A percentile compares a stretch with the other conserved stretches of the same genome.
These are phyloP conservation scores for Reticulascus tulasneorum DNA, from an alignment of 2,329 filamentous ascomycete species.

Conservation along the genomic window DNA sequence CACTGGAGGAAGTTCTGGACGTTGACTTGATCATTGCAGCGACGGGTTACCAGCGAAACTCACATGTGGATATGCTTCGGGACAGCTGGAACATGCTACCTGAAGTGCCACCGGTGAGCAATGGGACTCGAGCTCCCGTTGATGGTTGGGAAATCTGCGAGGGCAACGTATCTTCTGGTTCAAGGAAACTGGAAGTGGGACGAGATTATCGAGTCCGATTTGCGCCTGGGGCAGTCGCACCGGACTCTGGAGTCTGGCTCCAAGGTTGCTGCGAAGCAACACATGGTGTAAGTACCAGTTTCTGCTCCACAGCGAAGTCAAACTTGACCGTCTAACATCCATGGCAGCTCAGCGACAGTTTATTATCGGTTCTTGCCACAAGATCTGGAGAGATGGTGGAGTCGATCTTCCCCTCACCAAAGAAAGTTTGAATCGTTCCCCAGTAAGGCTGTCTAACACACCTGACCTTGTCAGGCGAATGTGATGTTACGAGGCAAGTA, in stretches of 20 bases:
- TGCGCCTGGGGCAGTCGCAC: slow-evolving; percentile 61
- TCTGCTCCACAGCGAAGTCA: neutral
- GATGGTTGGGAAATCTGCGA: slow-evolving; percentile 33
- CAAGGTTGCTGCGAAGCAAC: slow-evolving; percentile 93
- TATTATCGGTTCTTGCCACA: slow-evolving; percentile 73
- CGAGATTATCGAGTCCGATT: slow-evolving; percentile 79
- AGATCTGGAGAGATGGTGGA: slow-evolving; percentile 74
- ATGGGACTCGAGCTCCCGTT: slow-evolving; percentile 16
- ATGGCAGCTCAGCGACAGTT: slow-evolving; percentile 68
- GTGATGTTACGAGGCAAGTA: too few species aligned
- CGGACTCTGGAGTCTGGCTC: slow-evolving; percentile 78
- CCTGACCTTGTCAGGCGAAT: too few species aligned
- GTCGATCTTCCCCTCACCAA: slow-evolving; percentile 56
- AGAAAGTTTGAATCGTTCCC: slow-evolving; percentile 9
- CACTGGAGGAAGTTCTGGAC: slow-evolving; percentile 58
- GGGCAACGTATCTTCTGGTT: slow-evolving; percentile 7
- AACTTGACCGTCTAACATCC: slow-evolving; percentile 15
- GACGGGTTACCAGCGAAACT: slow-evolving; percentile 77
- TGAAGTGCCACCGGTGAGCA: slow-evolving; percentile 20
- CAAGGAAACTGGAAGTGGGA: slow-evolving; percentile 59
- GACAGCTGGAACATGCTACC: slow-evolving; percentile 64
- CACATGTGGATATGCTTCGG: slow-evolving; percentile 73
- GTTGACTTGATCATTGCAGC: slow-evolving; percentile 82
- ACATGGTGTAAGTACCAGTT: slow-evolving; percentile 68
- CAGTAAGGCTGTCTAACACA: too few species aligned